Base-by-base conservation (phyloP, 2,329 filamentous ascomycete species). In the Mycocentrospora acerina region DNA sequence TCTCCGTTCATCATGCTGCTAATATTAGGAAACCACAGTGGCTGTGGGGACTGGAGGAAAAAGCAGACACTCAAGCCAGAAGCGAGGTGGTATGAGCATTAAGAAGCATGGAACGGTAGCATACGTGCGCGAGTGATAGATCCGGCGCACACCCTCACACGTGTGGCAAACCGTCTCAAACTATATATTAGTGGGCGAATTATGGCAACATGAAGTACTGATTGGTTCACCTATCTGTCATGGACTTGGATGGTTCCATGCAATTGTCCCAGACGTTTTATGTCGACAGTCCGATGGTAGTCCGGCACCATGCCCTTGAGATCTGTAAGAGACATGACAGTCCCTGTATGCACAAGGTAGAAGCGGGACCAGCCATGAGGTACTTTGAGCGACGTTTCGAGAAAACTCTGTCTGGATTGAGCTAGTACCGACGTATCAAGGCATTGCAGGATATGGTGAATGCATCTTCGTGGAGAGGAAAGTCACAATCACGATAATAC, bases 221-320 rank as follows among this genome's bases (percentile, higher is more conserved):
- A 52, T 48, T 55, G 53, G 53, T 4, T 24, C 16, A 7, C n/a
- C 4, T 25, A 13, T 9, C 12, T 27, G 30, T 24, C 39, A 34
- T 41, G 32, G 34, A 51, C 46, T 27, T 50, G 40, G 37, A 46
- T 44, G 25, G 42, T 51, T 54, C 40, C 40, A 37, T 30, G 36
- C 40, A 31, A 40, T 29, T 24, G 46, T 32, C 44, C 52, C 49
- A 60, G 49, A 57, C 53, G 44, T 47, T 44, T 42, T 19, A 43
- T 26, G 55, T 63, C 29, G 39, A 51, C 24, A 44, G 13, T 32
- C 15, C 30, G 38, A 16, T 16, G 8, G 40, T 49, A 32, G 32
- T 42, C 53, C 47, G 42, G 34, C 35, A 45, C 18, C 14, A 15
- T 26, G 34, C 35, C 42, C 26, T 28, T 24, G n/a, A 24, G 14